Base-by-base conservation (phyloP, 441 rosid genomes). In the Cnidoscolus chayamansa region DNA sequence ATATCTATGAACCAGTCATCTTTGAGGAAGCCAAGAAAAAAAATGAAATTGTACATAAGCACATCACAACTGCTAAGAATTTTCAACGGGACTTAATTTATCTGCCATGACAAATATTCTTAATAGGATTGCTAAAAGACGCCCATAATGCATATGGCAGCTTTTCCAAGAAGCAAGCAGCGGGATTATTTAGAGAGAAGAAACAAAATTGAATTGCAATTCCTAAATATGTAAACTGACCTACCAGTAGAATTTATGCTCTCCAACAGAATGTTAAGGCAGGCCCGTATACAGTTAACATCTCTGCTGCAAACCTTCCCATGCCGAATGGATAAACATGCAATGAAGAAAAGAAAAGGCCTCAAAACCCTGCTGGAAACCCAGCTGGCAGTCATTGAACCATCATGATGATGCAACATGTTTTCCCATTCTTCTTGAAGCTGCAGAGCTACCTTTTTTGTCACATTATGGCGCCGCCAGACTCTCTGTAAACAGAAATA, bases 201-300 rank as follows among this genome's bases (percentile, higher is more conserved):
- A 16, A 48, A 63, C 48, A 2, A 58, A 50, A 64, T 47, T 11
- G 40, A 37, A 16, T 56, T 72, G 15, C 35, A 64, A 43, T n/a
- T 25, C 5, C 40, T 43, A 32, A 10, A 40, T 30, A 15, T 61
- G 45, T 31, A 72, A 71, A 54, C 55, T 60, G 48, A 54, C 86
- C 61, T 84, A 96, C 97, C 98, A 45, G 83, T 81, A 72, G 89
- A 93, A 83, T 71, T 86, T 59, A 90, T 81, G 86, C 97, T 90
- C 71, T 88, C 92, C 86, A 93, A 64, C 32, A 90, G 75, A 82
- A 90, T 75, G 79, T 78, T 89, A 57, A 90, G 88, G 87, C 98
- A 93, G 17, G 50, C 86, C 70, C 73, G 86, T 77, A 87, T 85
- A 78, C 93, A 93, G 19, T 76, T 79, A 43, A 80, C 63, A 75